These are phyloP conservation scores for Platanthera zijinensis DNA, from an alignment of 106 monocot genomes.

Conservation along the genomic window DNA sequence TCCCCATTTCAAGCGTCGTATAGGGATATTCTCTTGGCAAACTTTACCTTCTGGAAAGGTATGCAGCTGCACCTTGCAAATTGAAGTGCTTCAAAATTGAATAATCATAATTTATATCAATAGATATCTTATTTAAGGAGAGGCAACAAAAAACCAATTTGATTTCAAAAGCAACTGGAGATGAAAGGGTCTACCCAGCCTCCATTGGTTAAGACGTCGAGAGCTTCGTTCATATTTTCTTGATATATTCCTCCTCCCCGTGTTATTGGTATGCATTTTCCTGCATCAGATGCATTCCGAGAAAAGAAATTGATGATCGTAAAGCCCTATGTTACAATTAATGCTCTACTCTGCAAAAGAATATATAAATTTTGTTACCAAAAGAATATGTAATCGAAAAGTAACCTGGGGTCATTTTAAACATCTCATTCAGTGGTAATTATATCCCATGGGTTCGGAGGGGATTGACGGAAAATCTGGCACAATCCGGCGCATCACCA, in stretches of 20 bases:
- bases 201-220: constrained; percentile 64
- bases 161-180: not conserved
- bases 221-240: constrained; percentile 82
- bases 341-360: not conserved
- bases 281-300: constrained; percentile 20
- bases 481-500: too few species aligned
- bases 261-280: constrained; percentile 93
- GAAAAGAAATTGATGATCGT: constrained; percentile 6
- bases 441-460: too few species aligned
- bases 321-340: not conserved
- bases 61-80: constrained; percentile 62
- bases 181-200: constrained; percentile 62
- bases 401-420: too few species aligned
- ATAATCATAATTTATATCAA: not conserved
- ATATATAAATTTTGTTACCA: not conserved
- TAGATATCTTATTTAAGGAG: not conserved
- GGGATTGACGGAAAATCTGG: too few species aligned
- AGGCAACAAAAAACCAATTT: not conserved
- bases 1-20: constrained; percentile 89
- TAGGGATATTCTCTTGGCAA: constrained; percentile 61
- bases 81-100: not conserved
- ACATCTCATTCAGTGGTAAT: too few species aligned
- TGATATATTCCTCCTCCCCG: constrained; percentile 97
- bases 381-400: too few species aligned
- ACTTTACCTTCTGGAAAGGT: constrained; percentile 97